Evolutionary conservation across 1,284 basidiomycete species (phyloP).

Genomic region (Boletus putidus): DNA sequence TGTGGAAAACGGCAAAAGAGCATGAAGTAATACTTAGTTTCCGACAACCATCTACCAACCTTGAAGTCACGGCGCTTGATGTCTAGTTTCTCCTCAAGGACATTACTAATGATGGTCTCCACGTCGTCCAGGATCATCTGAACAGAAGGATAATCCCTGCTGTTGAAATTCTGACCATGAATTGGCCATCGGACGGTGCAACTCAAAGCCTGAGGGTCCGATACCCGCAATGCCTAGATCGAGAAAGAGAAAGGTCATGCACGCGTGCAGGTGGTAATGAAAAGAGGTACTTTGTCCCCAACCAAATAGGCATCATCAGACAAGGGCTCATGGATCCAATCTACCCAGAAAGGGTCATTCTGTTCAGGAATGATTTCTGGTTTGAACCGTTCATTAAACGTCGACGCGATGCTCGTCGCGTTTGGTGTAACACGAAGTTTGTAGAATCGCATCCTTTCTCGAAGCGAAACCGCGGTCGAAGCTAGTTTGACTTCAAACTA

Average conservation of each 20-base stretch:
- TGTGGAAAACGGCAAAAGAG: conserved; percentile 15
- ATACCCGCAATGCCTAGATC: conserved; percentile 67
- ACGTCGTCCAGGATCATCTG: conserved; percentile 78
- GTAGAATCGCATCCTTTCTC: conserved; percentile 85
- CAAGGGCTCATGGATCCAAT: conserved; percentile 68
- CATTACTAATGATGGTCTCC: conserved; percentile 64
- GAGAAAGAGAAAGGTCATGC: conserved; percentile 15
- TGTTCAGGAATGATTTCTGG: conserved; percentile 80
- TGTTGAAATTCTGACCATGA: conserved; percentile 75
- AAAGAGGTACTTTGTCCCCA: conserved; percentile 63
- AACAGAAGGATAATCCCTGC: conserved; percentile 67
- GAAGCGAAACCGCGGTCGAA: conserved; percentile 71
- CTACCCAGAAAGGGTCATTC: conserved; percentile 77
- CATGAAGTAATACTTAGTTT: not conserved
- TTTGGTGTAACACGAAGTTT: conserved; percentile 80
- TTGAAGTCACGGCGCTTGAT: conserved; percentile 62
- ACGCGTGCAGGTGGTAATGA: conserved; percentile 2
- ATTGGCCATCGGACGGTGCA: conserved; percentile 81
- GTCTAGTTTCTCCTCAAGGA: conserved; percentile 61
- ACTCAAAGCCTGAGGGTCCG: conserved; percentile 63
- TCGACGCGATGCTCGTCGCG: conserved; percentile 67
- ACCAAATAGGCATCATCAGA: conserved; percentile 53
- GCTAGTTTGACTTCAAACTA: conserved; percentile 75
- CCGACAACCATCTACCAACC: conserved; percentile 41
- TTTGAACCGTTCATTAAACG: conserved; percentile 74